These are phyloP conservation scores for Blumeriella jaapii DNA, from an alignment of 2,329 filamentous ascomycete genomes.

Conservation along the genomic window DNA sequence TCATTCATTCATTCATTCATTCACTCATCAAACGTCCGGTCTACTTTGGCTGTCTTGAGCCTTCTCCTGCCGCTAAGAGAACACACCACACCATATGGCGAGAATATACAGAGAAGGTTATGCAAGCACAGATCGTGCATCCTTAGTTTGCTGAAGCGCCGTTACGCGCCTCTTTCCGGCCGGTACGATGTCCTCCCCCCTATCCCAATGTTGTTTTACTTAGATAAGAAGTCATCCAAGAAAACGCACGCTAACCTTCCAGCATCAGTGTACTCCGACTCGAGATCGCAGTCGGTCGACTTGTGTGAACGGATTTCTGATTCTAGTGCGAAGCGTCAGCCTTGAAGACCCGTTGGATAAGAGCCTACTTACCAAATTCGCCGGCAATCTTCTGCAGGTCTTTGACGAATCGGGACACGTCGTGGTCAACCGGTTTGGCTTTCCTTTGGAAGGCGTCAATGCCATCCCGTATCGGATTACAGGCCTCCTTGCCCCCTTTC, in stretches of 20 bases:
- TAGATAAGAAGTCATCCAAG: conserved; percentile 24
- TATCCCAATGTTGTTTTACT: conserved; percentile 8
- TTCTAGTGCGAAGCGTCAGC: conserved; percentile 15
- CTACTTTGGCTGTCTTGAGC: neutral
- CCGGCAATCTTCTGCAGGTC: conserved; percentile 18
- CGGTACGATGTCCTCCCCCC: too few species aligned
- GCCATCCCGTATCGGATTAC: conserved; percentile 26
- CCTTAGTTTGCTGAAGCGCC: neutral
- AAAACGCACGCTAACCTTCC: conserved; percentile 24
- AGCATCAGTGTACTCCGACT: conserved; percentile 19
- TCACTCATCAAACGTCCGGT: conserved; percentile 1
- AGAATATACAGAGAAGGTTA: conserved; percentile 1
- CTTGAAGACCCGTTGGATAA: neutral
- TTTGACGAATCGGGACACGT: conserved; percentile 16
- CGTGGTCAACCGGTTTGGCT: conserved; percentile 13
- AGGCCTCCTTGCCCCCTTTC: conserved; percentile 26
- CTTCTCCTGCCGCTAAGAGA: neutral
- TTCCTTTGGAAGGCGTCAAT: conserved; percentile 20
- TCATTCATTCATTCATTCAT: too few species aligned
- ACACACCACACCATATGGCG: neutral
- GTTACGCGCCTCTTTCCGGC: neutral
- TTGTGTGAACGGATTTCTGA: conserved; percentile 17
- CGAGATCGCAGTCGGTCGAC: conserved; percentile 8
- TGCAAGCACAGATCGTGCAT: conserved; percentile 1
- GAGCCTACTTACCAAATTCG: conserved; percentile 20